Conservation (phyloP, 2,329 filamentous ascomycete species). For the Aspergillus fumigatiaffinis region DNA sequence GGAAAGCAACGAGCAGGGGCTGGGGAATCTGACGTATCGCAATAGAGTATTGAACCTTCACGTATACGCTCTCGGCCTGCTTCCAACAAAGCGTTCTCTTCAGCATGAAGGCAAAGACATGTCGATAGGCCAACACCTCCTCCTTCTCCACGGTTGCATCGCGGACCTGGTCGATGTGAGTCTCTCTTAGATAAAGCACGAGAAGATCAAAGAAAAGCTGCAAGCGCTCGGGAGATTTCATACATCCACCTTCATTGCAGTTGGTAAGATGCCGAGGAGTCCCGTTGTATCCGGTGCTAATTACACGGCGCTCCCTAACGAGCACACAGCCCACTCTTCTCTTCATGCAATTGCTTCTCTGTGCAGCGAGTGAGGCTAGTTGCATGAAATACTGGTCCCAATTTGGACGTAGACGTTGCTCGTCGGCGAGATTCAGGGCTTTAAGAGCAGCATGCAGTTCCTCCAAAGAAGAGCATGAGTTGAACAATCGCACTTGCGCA, state of each 20-base stretch:
- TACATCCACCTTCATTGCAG: constrained; percentile 88
- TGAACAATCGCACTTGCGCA: constrained; percentile 80
- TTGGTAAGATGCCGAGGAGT: constrained; percentile 87
- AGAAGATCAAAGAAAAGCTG: neutral
- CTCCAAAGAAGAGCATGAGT: constrained; percentile 69
- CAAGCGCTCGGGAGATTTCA: neutral
- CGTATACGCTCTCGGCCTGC: constrained; percentile 86
- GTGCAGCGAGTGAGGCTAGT: constrained; percentile 84
- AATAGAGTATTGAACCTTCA: constrained; percentile 80
- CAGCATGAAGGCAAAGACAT: constrained; percentile 94
- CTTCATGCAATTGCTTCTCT: constrained; percentile 97
- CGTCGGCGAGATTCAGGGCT: constrained; percentile 71
- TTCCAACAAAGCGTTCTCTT: constrained; percentile 94
- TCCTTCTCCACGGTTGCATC: constrained; percentile 74
- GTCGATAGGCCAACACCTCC: constrained; percentile 74
- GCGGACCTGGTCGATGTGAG: constrained; percentile 41
- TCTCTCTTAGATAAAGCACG: neutral
- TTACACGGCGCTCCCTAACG: constrained; percentile 78
- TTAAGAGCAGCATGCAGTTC: constrained; percentile 70
- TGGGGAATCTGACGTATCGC: constrained; percentile 61
- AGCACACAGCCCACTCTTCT: constrained; percentile 91
- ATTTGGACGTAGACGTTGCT: constrained; percentile 74
- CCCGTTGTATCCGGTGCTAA: constrained; percentile 95
- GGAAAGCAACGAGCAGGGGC: neutral
- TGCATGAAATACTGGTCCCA: constrained; percentile 99